A percentile compares a stretch with the other conserved stretches of the same genome.
Evolutionary conservation across 805 yeast genomes (phyloP).

Genomic region (Ogataea dorogensis): DNA sequence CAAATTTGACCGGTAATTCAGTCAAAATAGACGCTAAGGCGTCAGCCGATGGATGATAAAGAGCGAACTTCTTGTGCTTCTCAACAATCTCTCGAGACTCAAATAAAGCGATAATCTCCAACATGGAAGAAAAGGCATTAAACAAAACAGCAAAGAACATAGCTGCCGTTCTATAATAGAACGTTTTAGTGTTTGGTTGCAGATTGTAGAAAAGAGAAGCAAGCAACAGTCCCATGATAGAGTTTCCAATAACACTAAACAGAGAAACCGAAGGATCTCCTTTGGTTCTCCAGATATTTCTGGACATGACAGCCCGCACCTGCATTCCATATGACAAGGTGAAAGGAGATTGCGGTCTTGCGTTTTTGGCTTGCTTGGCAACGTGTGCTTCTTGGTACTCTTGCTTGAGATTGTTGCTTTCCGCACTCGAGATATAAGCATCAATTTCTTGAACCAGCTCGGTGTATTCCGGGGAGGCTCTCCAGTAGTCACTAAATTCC

Average conservation of each 20-base stretch:
- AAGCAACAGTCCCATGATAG: conserved; percentile 52
- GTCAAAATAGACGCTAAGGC: conserved; percentile 62
- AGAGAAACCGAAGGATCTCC: conserved; percentile 50
- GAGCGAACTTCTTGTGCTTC: conserved; percentile 54
- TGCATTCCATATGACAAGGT: conserved; percentile 53
- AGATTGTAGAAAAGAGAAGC: conserved; percentile 60
- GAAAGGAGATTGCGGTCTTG: conserved; percentile 50
- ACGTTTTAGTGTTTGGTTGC: conserved; percentile 40
- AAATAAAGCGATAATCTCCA: conserved; percentile 54
- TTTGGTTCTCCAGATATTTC: conserved; percentile 49
- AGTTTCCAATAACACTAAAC: conserved; percentile 43
- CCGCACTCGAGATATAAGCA: conserved; percentile 18
- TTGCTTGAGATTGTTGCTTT: conserved; percentile 3
- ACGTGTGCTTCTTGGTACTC: conserved; percentile 28
- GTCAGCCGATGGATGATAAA: conserved; percentile 58
- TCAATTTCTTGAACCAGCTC: conserved; percentile 37
- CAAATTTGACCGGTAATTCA: conserved; percentile 52
- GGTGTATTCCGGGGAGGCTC: conserved; percentile 31
- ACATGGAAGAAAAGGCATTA: conserved; percentile 58
- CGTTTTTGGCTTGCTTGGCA: conserved; percentile 50
- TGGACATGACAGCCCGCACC: conserved; percentile 41
- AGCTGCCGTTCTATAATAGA: conserved; percentile 58
- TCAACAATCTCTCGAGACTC: conserved; percentile 58
- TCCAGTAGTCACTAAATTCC: conserved; percentile 42
- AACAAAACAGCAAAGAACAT: conserved; percentile 66